Conservation (phyloP, 2,329 filamentous ascomycete species). For the Hypoxylon rubiginosum region DNA sequence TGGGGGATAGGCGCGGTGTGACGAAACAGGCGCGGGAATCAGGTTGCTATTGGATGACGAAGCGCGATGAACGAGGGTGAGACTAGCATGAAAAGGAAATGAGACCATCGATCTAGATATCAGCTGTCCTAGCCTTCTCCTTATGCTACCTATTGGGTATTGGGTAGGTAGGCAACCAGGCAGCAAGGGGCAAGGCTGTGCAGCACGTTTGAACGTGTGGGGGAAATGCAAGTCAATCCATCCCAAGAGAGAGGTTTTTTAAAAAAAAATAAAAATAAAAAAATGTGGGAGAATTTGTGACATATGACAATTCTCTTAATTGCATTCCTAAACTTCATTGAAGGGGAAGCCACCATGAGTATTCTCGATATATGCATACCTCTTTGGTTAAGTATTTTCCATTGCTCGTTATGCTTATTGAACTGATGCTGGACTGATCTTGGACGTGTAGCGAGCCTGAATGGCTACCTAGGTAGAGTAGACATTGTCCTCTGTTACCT, state of each 20-base stretch:
- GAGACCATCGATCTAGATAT: conserved; percentile 13
- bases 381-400: background rate
- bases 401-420: background rate
- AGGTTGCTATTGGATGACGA: conserved; percentile 34
- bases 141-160: background rate
- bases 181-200: conserved; percentile 17
- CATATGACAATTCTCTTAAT: conserved; percentile 29
- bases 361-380: conserved; percentile 1
- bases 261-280: no score
- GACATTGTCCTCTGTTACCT: background rate
- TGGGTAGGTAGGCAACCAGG: conserved; percentile 3
- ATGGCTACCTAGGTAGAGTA: background rate
- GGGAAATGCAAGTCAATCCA: conserved; percentile 31
- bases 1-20: conserved; percentile 34
- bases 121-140: background rate
- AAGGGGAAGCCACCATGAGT: background rate
- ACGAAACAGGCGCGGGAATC: conserved; percentile 15
- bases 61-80: conserved; percentile 27
- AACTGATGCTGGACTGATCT: background rate
- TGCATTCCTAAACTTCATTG: conserved; percentile 10
- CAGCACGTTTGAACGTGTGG: conserved; percentile 27
- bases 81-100: background rate
- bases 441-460: background rate
- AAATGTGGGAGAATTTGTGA: conserved; percentile 20
- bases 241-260: conserved; percentile 6